These are phyloP conservation scores for Hirschioporus abietinus DNA, from an alignment of 768 basidiomycete species.

Conservation along the genomic window DNA sequence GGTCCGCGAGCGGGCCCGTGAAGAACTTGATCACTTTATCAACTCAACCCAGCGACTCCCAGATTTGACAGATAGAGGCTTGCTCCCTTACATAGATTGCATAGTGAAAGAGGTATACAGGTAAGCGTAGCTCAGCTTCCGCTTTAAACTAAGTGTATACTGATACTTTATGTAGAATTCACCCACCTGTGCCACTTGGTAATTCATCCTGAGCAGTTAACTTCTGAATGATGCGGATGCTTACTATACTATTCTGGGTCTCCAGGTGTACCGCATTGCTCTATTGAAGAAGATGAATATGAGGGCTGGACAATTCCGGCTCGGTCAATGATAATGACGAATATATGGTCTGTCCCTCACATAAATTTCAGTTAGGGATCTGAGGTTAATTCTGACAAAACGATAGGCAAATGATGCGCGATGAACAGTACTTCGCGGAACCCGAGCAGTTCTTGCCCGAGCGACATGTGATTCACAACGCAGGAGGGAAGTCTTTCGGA, in stretches of 20 bases:
- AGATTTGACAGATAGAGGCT: constrained; percentile 20
- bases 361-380: background rate
- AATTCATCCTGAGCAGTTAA: background rate
- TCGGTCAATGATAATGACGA: constrained; percentile 6
- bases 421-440: constrained; percentile 15
- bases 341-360: constrained; percentile 6
- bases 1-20: too few species aligned
- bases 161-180: constrained; percentile 3
- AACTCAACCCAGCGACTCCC: constrained; percentile 10
- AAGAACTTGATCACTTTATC: too few species aligned
- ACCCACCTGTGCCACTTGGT: constrained; percentile 8
- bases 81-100: constrained; percentile 25
- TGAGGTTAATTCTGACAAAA: constrained; percentile 7
- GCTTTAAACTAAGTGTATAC: too few species aligned
- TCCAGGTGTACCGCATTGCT: constrained; percentile 6
- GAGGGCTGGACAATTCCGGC: constrained; percentile 5
- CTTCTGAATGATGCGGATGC: background rate
- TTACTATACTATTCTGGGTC: background rate
- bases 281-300: constrained; percentile 8
- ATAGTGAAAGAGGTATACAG: constrained; percentile 16
- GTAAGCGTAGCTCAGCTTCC: too few species aligned
- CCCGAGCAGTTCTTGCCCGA: constrained; percentile 18
- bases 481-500: constrained; percentile 22
- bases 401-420: constrained; percentile 16
- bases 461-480: constrained; percentile 15